Base-by-base conservation (phyloP, 768 basidiomycete species). In the Rhodotorula graminis region DNA sequence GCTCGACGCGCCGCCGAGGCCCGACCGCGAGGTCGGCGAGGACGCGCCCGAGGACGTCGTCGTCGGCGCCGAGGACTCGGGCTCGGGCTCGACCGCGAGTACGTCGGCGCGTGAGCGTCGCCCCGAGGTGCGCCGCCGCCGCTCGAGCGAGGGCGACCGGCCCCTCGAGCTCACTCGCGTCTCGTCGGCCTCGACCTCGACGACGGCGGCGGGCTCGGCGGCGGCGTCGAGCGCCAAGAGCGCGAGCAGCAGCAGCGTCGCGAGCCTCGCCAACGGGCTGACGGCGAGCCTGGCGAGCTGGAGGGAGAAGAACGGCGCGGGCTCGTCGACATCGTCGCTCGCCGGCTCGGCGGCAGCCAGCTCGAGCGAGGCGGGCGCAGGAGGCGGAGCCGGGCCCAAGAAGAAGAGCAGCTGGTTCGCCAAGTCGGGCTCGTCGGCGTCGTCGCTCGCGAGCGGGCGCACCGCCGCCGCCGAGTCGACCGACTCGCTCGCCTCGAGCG, bases 341-440 rank as follows among this genome's bases (percentile, higher is more conserved):
- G 5, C 15, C n/a, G 11, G n/a, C 60, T 12, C 15, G 7, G 16
- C 55, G 27, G 29, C 55, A 4, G 16, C 27, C 37, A 9, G 37
- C 37, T 37, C 37, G 37, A 9, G 37, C 37, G 37, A 37, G 29
- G 11, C 55, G 29, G 15, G n/a, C 9, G 57, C 44, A 18, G 61
- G n/a, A 10, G 64, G 14, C 16, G 64, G 52, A 15, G 56, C 12
- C 9, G 31, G n/a, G 42, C 46, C 29, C 52, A 62, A 37, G 31
- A 44, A 67, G 49, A 67, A 59, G 44, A 46, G 42, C 40, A 72
- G 61, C 40, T 73, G 70, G 73, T 74, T 76, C 69, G 47, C 56
- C 44, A 53, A 27, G 52, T 19, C 49, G 19, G 19, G 21, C 42
- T 55, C 25, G 58, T 9, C 65, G 47, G 42, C 31, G 25, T 29